Conservation (phyloP, 2,329 filamentous ascomycete species). For the Aureobasidium sp. region DNA sequence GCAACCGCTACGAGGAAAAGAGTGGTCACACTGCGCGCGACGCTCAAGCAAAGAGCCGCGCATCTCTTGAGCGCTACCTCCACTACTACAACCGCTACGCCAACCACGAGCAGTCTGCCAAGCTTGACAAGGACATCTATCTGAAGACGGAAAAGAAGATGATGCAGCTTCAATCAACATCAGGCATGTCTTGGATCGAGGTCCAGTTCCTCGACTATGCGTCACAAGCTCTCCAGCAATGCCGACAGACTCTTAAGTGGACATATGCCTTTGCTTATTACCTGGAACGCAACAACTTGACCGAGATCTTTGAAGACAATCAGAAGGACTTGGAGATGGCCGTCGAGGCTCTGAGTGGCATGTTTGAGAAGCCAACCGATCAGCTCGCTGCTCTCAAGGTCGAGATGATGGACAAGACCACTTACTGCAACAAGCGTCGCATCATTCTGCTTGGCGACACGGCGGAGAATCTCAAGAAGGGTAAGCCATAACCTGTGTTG, state of each 20-base stretch:
- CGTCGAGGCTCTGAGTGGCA: conserved; percentile 92
- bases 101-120: conserved; percentile 96
- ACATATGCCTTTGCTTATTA: conserved; percentile 99
- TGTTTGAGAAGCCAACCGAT: conserved; percentile 95
- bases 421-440: conserved; percentile 88
- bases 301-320: conserved; percentile 97
- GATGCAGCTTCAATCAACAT: conserved; percentile 87
- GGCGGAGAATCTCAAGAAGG: conserved; percentile 80
- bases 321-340: conserved; percentile 97
- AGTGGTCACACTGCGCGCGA: conserved; percentile 84
- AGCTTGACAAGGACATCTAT: conserved; percentile 92
- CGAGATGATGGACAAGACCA: conserved; percentile 97
- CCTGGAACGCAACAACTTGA: conserved; percentile 88
- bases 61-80: conserved; percentile 88
- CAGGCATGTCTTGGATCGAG: conserved; percentile 97
- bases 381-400: conserved; percentile 83
- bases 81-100: conserved; percentile 99
- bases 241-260: conserved; percentile 98
- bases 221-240: conserved; percentile 87
- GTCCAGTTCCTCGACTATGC: conserved; percentile 94
- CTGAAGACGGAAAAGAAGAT: conserved; percentile 98
- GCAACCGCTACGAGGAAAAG: conserved; percentile 95
- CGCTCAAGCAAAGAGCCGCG: conserved; percentile 81
- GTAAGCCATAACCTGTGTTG: conserved; percentile 45
- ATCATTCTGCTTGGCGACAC: conserved; percentile 88